Percentiles rank a stretch among this genome's conserved stretches.
Conservation (phyloP, 305 asterid species). For the Rubia peregrina region DNA sequence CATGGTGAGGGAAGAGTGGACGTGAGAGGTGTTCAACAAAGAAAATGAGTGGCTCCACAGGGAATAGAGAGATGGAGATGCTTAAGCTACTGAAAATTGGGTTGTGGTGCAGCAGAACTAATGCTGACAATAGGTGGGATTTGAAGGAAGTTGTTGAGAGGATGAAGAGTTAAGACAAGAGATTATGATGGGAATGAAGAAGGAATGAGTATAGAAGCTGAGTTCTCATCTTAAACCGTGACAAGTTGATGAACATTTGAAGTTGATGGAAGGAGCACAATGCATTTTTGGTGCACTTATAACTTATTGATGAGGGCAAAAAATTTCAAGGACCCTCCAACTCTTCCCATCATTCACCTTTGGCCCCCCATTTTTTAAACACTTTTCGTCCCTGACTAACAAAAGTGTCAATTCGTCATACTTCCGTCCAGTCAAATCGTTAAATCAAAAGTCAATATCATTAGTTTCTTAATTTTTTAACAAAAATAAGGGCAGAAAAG, state of each 20-base stretch:
- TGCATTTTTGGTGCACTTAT: too few relatives aligned
- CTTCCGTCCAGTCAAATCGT: too few relatives aligned
- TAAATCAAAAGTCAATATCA: too few relatives aligned
- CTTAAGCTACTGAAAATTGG: constrained; percentile 51
- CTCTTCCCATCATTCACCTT: too few relatives aligned
- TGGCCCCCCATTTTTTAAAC: too few relatives aligned
- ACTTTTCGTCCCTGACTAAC: too few relatives aligned
- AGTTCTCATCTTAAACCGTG: constrained; percentile 30
- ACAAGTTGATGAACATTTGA: constrained; percentile 15
- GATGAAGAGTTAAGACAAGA: constrained; percentile 43
- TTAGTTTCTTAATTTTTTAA: too few relatives aligned
- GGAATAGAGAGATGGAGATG: constrained; percentile 43
- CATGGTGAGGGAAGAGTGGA: constrained; percentile 59
- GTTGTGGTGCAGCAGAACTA: constrained; percentile 52
- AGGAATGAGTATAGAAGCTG: constrained; percentile 30
- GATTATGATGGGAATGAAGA: constrained; percentile 33
- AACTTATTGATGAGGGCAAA: too few relatives aligned
- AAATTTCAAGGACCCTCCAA: too few relatives aligned
- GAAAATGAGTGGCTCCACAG: constrained; percentile 29
- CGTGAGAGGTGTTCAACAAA: constrained; percentile 58
- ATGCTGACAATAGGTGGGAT: constrained; percentile 41
- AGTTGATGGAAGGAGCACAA: neutral
- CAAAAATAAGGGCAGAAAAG: too few relatives aligned
- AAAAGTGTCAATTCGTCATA: too few relatives aligned
- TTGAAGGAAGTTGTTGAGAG: constrained; percentile 37